phyloP scores from a whole-genome alignment of 331 rosid species.

The Ulmus americana region DNA sequence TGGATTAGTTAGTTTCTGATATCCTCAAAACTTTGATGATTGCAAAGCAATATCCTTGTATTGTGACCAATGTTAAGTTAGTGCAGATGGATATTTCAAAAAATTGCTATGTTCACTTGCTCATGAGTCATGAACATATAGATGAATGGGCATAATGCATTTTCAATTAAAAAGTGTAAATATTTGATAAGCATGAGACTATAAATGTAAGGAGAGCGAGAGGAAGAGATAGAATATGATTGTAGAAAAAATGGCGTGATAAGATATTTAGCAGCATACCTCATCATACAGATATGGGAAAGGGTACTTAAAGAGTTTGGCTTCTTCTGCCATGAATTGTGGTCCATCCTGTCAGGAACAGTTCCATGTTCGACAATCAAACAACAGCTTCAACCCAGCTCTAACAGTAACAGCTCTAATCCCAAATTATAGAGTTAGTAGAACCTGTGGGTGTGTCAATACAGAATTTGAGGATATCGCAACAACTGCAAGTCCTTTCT shows the following conservation, averaged over 20 bases:
- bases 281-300: constrained; percentile 87
- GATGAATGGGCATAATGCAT: not conserved
- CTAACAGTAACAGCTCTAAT: constrained; percentile 2
- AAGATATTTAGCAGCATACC: constrained; percentile 34
- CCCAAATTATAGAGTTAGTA: constrained; percentile 28
- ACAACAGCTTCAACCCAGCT: constrained; percentile 29
- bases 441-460: constrained; percentile 87
- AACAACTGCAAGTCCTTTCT: constrained; percentile 80
- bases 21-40: too few species aligned
- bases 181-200: not conserved
- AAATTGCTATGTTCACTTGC: too few species aligned
- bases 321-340: constrained; percentile 80
- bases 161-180: not conserved
- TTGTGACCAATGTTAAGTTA: too few species aligned
- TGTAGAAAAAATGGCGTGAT: constrained; percentile 2
- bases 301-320: constrained; percentile 63
- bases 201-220: not conserved
- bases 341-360: constrained; percentile 87
- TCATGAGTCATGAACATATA: too few species aligned
- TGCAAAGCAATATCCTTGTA: too few species aligned
- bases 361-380: constrained; percentile 35
- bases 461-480: constrained; percentile 89
- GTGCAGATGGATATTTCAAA: too few species aligned
- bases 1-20: too few species aligned
- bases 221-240: not conserved